phyloP scores from a whole-genome alignment of 2,329 filamentous ascomycete species.

The Colletotrichum sp. region DNA sequence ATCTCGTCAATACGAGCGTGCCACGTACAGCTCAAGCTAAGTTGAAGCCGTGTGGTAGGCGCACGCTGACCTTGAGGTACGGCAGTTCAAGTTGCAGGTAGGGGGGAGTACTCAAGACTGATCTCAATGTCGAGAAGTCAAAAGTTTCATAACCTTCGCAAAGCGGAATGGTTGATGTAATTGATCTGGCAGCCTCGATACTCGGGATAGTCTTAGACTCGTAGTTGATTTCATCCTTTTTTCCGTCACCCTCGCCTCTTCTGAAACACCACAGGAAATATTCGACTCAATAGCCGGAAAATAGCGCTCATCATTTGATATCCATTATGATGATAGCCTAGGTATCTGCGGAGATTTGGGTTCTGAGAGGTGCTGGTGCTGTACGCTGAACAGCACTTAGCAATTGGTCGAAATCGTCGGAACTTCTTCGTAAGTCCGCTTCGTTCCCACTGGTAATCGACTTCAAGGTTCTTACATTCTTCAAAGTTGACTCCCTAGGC shows the following conservation, averaged over 20 bases:
- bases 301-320: neutral
- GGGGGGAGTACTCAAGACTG: accelerated
- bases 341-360: accelerated
- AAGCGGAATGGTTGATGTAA: neutral
- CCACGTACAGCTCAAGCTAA: neutral
- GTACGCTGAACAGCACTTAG: neutral
- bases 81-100: accelerated
- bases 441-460: accelerated
- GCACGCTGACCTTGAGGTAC: neutral
- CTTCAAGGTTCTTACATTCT: accelerated
- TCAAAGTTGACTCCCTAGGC: neutral
- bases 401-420: accelerated
- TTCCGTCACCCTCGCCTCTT: neutral
- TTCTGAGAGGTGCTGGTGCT: neutral
- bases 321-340: accelerated
- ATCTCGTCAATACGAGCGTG: neutral
- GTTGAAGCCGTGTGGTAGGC: neutral
- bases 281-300: neutral
- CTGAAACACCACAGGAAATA: neutral
- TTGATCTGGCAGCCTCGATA: neutral
- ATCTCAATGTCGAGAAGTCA: accelerated
- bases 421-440: neutral
- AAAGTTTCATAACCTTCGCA: accelerated
- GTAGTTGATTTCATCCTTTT: accelerated
- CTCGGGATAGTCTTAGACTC: accelerated